phyloP scores from a whole-genome alignment of 257 asterid species.

The Paraleonurus japonicus region DNA sequence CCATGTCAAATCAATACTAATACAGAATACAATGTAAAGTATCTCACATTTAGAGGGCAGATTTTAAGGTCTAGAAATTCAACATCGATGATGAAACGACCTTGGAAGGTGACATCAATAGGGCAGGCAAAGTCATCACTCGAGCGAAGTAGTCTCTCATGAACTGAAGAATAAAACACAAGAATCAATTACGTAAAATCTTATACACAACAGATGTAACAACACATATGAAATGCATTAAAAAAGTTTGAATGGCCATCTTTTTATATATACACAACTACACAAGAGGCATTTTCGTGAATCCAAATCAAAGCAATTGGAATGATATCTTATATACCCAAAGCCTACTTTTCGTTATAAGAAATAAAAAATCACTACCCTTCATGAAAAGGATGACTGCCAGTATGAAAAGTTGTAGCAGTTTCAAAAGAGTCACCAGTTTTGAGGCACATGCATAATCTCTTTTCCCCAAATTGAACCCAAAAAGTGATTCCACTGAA shows the following conservation, averaged over 20 bases:
- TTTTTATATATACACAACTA: not conserved
- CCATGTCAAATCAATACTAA: not conserved
- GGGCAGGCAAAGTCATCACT: constrained; percentile 92
- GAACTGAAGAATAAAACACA: constrained; percentile 60
- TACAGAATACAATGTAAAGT: not conserved
- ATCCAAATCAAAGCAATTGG: not conserved
- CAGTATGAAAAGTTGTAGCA: not conserved
- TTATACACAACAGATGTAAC: not conserved
- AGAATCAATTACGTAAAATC: not conserved
- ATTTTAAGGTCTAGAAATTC: constrained; percentile 93
- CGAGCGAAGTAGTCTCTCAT: constrained; percentile 77
- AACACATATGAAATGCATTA: not conserved
- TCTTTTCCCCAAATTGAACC: constrained; percentile 19
- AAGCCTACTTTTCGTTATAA: not conserved
- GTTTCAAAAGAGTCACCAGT: constrained; percentile 12
- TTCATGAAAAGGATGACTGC: not conserved
- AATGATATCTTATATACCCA: not conserved
- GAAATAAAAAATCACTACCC: no score
- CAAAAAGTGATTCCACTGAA: not conserved
- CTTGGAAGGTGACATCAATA: constrained; percentile 61
- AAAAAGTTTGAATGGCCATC: not conserved
- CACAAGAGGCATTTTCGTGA: not conserved
- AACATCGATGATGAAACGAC: constrained; percentile 77
- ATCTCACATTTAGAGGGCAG: constrained; percentile 63
- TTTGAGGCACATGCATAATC: not conserved